Conservation (phyloP, 129 eudicot genomes). For the Rutidosis leptorrhynchoides region DNA sequence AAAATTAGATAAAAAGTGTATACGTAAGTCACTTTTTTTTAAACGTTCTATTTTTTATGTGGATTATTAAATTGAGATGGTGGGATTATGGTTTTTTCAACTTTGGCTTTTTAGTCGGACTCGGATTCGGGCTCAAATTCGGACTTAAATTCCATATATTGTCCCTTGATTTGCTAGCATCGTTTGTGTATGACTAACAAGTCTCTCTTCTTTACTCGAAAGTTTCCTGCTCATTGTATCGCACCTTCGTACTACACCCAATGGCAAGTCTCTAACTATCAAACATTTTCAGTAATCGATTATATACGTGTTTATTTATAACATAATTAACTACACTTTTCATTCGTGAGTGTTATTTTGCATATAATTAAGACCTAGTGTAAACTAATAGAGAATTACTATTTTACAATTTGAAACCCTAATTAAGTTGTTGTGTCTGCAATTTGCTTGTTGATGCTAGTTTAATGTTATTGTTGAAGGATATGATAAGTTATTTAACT, state of each 20-base stretch:
- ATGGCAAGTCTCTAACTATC: conserved; percentile 21
- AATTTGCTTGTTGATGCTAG: not conserved
- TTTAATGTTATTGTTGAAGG: not conserved
- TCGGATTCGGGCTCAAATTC: not conserved
- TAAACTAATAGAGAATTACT: not conserved
- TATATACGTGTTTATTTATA: too few species aligned
- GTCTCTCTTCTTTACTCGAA: not conserved
- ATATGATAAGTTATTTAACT: not conserved
- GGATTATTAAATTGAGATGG: too few species aligned
- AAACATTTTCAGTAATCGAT: not conserved
- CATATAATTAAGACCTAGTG: not conserved
- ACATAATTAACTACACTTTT: conserved; percentile 1
- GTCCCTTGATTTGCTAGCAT: not conserved
- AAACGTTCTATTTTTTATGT: too few species aligned
- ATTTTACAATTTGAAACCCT: conserved; percentile 28
- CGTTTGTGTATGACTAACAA: not conserved
- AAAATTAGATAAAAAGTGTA: too few species aligned
- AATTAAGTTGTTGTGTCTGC: conserved; percentile 5
- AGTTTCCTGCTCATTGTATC: conserved; percentile 3
- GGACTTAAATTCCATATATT: not conserved
- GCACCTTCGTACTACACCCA: not conserved
- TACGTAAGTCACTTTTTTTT: too few species aligned
- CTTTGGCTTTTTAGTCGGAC: not conserved
- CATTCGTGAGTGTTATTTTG: not conserved
- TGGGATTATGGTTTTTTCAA: too few species aligned